phyloP scores from a whole-genome alignment of 192 early-diverging fungal genomes.

The Coemansia sp. region DNA sequence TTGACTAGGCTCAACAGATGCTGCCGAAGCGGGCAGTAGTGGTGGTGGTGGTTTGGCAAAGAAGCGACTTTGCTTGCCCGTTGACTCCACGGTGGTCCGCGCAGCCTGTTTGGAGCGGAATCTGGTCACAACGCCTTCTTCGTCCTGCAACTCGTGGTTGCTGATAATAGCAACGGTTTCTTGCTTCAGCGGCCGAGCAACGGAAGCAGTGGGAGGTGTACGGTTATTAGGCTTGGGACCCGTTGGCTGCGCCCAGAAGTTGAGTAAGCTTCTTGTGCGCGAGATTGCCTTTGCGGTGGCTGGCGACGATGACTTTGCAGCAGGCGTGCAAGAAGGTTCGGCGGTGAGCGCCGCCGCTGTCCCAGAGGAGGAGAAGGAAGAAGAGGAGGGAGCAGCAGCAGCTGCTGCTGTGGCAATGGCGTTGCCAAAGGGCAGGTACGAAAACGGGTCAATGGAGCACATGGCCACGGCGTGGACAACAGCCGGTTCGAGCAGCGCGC shows the following conservation, averaged over 20 bases:
- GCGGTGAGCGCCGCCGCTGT: too few relatives aligned
- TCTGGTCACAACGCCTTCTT: conserved; percentile 19
- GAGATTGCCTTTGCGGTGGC: conserved; percentile 1
- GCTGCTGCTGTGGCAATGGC: too few relatives aligned
- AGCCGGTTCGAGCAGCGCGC: conserved; percentile 53
- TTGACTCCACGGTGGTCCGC: conserved; percentile 15
- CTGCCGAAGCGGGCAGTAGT: background rate
- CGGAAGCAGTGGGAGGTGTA: background rate
- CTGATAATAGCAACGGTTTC: background rate
- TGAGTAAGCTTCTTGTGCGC: conserved; percentile 17
- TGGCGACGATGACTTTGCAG: background rate
- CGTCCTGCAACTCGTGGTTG: background rate
- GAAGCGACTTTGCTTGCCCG: conserved; percentile 35
- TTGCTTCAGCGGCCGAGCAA: conserved; percentile 10
- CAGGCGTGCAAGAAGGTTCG: background rate
- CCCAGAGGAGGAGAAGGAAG: too few relatives aligned
- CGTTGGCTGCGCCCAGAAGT: conserved; percentile 20
- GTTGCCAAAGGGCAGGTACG: conserved; percentile 52
- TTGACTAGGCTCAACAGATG: background rate
- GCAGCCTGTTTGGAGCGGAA: conserved; percentile 22
- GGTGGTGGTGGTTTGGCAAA: conserved; percentile 14
- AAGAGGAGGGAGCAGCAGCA: too few relatives aligned
- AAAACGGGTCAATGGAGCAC: conserved; percentile 64
- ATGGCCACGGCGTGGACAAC: conserved; percentile 61
- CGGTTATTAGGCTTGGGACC: background rate